Conservation (phyloP, 1,284 basidiomycete species). For the Xerocomus minutiporus region DNA sequence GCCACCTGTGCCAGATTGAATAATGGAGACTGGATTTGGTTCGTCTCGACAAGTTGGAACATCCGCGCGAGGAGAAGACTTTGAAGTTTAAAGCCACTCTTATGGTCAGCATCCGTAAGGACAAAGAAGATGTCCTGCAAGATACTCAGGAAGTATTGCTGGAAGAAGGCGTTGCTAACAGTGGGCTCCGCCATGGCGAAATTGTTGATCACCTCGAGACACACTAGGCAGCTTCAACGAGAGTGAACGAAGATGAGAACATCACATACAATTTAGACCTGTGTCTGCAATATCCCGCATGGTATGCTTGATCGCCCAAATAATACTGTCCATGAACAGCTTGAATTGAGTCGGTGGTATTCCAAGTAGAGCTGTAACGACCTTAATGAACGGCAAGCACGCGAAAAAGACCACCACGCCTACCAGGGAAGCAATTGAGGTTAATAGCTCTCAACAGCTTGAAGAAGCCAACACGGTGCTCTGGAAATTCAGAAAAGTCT, state of each 20-base stretch:
- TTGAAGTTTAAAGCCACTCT: constrained; percentile 94
- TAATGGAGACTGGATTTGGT: constrained; percentile 78
- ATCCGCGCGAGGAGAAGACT: constrained; percentile 86
- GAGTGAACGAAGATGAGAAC: constrained; percentile 1
- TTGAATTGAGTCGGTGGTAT: constrained; percentile 94
- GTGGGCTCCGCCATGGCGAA: constrained; percentile 79
- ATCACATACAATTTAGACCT: constrained; percentile 74
- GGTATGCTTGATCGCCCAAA: constrained; percentile 99
- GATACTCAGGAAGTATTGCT: constrained; percentile 90
- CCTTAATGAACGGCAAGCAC: constrained; percentile 1
- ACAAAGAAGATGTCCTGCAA: constrained; percentile 98
- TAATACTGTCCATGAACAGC: constrained; percentile 96
- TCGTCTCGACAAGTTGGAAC: constrained; percentile 89
- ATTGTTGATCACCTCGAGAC: constrained; percentile 94
- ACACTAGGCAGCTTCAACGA: constrained; percentile 53
- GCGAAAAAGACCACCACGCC: constrained; percentile 14
- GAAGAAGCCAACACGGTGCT: constrained; percentile 98
- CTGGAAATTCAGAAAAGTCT: constrained; percentile 97
- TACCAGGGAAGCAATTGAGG: constrained; percentile 92
- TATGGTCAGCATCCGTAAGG: constrained; percentile 96
- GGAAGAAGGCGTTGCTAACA: constrained; percentile 81
- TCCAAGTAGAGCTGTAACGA: constrained; percentile 67
- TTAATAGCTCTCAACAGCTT: constrained; percentile 94
- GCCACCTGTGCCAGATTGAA: constrained; percentile 77
- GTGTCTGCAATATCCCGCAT: constrained; percentile 99